A percentile compares a stretch with the other conserved stretches of the same genome.
These are phyloP conservation scores for Lachancea nothofagi DNA, from an alignment of 805 yeast genomes.

Conservation along the genomic window DNA sequence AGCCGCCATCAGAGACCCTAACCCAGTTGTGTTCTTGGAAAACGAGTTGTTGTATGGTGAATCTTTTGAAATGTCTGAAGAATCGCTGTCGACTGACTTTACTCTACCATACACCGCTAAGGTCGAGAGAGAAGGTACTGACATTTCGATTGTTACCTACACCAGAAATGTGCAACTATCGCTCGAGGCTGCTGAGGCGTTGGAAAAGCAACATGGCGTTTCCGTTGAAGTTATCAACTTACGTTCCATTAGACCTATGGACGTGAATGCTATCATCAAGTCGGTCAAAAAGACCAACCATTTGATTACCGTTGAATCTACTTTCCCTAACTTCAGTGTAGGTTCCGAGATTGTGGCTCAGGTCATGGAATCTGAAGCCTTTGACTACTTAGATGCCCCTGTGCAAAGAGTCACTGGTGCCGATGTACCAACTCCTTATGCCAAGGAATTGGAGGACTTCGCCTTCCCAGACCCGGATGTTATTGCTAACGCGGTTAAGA, in stretches of 20 bases:
- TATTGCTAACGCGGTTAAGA: slow-evolving; percentile 79
- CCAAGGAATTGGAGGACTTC: slow-evolving; percentile 90
- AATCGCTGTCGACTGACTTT: slow-evolving; percentile 81
- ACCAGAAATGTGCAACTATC: slow-evolving; percentile 85
- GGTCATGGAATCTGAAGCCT: slow-evolving; percentile 96
- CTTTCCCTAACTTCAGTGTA: slow-evolving; percentile 97
- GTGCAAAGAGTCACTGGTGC: slow-evolving; percentile 98
- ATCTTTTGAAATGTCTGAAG: slow-evolving; percentile 82
- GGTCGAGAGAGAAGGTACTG: slow-evolving; percentile 89
- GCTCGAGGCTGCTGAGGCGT: slow-evolving; percentile 81
- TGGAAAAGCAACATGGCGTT: slow-evolving; percentile 80
- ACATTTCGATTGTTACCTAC: slow-evolving; percentile 84
- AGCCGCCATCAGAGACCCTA: slow-evolving; percentile 97
- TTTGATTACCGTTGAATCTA: slow-evolving; percentile 92
- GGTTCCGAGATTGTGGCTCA: slow-evolving; percentile 98
- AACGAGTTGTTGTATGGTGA: slow-evolving; percentile 95
- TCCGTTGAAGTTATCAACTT: slow-evolving; percentile 91
- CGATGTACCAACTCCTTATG: slow-evolving; percentile 99
- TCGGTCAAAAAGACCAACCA: slow-evolving; percentile 96
- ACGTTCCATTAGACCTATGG: slow-evolving; percentile 96
- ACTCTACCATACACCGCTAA: slow-evolving; percentile 91
- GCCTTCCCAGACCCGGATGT: slow-evolving; percentile 97
- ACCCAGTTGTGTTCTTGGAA: slow-evolving; percentile 93
- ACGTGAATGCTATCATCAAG: slow-evolving; percentile 74
- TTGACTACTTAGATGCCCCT: slow-evolving; percentile 97